Evolutionary conservation across 371 early-diverging fungal genomes (phyloP), one percentile per base, ranked within the genome.

Genomic region (Encephalitozoon intestinalis): DNA sequence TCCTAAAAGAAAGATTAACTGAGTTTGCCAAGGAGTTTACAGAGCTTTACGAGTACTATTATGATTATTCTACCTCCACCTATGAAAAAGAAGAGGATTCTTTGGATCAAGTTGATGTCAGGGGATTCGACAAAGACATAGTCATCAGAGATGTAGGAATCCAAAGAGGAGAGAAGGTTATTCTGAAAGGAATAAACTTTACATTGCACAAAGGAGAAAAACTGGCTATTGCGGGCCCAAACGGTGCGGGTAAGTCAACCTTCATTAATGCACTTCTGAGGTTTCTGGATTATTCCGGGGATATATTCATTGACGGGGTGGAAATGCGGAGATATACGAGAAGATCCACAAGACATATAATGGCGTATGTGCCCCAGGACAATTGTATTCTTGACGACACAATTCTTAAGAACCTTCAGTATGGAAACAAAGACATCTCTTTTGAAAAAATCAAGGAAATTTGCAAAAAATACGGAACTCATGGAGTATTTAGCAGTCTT

Each of bases 311-410:
- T 26, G 78, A 81, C 44, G 83, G 87, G 30, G 73, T 84, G 39
- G 87, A 91, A 73, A 87, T 90, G 67, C 82, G 84, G 52, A 85
- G 87, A 26, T 87, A 89, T 76, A 86, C 83, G 46, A 78, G 90
- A 40, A 79, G 82, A 25, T 86, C 88, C 44, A 81, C 91, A 9
- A 88, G 92, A 51, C 75, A 86, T 7, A 87, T 89, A 54, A 87
- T 93, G 82, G 89, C 90, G 1, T 81, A 92, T 26, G 92, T 94
- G 4, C 88, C 89, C 41, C 94, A 95, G 84, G 93, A 93, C 80
- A 92, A 92, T 8, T 84, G 87, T 6, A 82, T 93, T 37, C 92
- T 93, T 79, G 88, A 89, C 78, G 82, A 88, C 75, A 87, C 90
- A 0, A 89, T 93, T 76, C 84, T 86, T 18, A 89, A 92, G 9